Percentiles rank a stretch among this genome's conserved stretches.
phyloP scores from a whole-genome alignment of 768 basidiomycete species.

The Boletus subcaerulescens region DNA sequence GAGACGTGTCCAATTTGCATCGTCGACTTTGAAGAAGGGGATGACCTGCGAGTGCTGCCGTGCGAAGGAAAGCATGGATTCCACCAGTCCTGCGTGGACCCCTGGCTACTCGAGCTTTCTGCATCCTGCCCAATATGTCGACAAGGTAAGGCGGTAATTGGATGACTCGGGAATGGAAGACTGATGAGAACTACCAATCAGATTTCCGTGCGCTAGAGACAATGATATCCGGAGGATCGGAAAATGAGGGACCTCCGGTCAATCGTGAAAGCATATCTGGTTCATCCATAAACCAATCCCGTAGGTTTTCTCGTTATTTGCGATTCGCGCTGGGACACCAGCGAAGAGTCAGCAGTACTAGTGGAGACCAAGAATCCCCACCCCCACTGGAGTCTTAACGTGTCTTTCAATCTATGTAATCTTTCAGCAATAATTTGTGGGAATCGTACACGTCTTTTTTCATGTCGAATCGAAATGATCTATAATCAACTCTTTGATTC shows the following conservation, averaged over 20 bases:
- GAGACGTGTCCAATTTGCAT: conserved; percentile 96
- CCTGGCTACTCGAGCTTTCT: conserved; percentile 88
- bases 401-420: neutral
- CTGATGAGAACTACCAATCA: conserved; percentile 18
- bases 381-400: conserved; percentile 7
- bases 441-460: neutral
- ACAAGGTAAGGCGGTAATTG: conserved; percentile 54
- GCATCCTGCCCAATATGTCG: conserved; percentile 91
- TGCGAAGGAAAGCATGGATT: conserved; percentile 91
- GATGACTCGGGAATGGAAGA: neutral
- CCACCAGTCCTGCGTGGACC: conserved; percentile 88
- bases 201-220: conserved; percentile 62
- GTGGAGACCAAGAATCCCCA: conserved; percentile 24
- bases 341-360: conserved; percentile 32
- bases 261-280: conserved; percentile 16
- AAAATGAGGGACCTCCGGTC: conserved; percentile 7
- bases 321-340: conserved; percentile 51
- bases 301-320: conserved; percentile 58
- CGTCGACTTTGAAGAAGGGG: conserved; percentile 90
- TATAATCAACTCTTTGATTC: too few relatives aligned
- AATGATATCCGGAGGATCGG: conserved; percentile 43
- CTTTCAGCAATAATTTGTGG: neutral
- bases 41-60: conserved; percentile 85
- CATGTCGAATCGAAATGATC: too few relatives aligned
- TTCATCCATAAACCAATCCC: conserved; percentile 29